A percentile compares a stretch with the other conserved stretches of the same genome.
Evolutionary conservation across 768 basidiomycete genomes (phyloP).

Genomic region (Boletus reticulatus): DNA sequence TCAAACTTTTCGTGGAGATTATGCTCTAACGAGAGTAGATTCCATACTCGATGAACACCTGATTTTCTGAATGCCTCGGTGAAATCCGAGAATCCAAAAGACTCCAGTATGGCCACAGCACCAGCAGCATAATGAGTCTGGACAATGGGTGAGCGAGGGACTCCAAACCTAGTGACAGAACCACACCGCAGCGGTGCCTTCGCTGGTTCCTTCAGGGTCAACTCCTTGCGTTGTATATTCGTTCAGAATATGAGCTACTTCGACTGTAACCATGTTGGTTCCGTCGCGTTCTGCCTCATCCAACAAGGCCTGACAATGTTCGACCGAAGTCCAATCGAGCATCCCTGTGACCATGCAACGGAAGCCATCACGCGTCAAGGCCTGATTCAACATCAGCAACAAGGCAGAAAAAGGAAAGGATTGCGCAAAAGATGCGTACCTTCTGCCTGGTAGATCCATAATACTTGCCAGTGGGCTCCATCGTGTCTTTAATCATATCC

Average conservation of each 20-base stretch:
- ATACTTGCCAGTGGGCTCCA: neutral
- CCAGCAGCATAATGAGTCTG: neutral
- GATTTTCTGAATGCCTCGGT: neutral
- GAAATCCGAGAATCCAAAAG: neutral
- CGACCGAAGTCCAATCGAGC: neutral
- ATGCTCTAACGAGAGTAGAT: neutral
- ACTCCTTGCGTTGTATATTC: neutral
- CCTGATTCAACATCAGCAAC: neutral
- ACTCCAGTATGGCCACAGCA: neutral
- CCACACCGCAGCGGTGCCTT: neutral
- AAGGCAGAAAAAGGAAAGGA: neutral
- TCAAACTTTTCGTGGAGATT: rapidly evolving
- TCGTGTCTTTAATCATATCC: neutral
- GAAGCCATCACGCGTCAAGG: neutral
- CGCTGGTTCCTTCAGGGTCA: neutral
- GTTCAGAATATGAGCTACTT: neutral
- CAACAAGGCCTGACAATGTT: neutral
- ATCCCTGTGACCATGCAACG: neutral
- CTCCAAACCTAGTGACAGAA: neutral
- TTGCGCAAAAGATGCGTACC: too few relatives aligned
- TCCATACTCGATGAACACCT: neutral
- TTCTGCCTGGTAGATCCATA: neutral
- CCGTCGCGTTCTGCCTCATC: too few relatives aligned
- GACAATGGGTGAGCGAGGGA: neutral
- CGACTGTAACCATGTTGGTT: neutral